Evolutionary conservation across 495 filamentous ascomycete genomes (phyloP).

Genomic region (Trichocladium antarcticum): DNA sequence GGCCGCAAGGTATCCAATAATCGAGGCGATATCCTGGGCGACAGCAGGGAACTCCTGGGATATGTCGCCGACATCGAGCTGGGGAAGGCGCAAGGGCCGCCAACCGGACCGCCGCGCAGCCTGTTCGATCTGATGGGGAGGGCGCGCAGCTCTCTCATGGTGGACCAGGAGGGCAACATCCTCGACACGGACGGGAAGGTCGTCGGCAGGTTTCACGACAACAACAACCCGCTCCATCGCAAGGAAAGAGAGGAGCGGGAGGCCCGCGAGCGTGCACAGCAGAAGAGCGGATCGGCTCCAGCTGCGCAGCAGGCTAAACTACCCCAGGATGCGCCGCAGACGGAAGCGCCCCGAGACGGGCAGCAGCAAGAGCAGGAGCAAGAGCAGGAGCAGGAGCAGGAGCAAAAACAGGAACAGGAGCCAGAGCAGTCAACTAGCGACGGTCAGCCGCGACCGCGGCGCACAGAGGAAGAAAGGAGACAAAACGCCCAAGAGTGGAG

Average conservation of each 20-base stretch:
- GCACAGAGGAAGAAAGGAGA: slow-evolving; percentile 26
- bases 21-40: slow-evolving; percentile 35
- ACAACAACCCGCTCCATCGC: slow-evolving; percentile 25
- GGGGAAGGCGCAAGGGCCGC: slow-evolving; percentile 2
- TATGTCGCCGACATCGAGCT: slow-evolving; percentile 38
- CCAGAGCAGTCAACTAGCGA: neutral
- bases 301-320: too few relatives aligned
- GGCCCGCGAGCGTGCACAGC: neutral
- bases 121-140: slow-evolving; percentile 29
- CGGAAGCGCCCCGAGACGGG: neutral
- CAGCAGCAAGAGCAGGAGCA: neutral
- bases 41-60: slow-evolving; percentile 36
- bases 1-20: slow-evolving; percentile 33
- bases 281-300: neutral
- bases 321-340: neutral
- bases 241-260: slow-evolving; percentile 17
- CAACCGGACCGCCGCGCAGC: slow-evolving; percentile 14
- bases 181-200: slow-evolving; percentile 33
- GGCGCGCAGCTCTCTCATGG: slow-evolving; percentile 29
- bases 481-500: slow-evolving; percentile 31
- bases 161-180: slow-evolving; percentile 38
- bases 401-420: neutral
- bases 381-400: neutral
- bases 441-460: slow-evolving; percentile 9
- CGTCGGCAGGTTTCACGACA: slow-evolving; percentile 37